These are phyloP conservation scores for Colletotrichum destructivum DNA, from an alignment of 2,329 filamentous ascomycete genomes.

Conservation along the genomic window DNA sequence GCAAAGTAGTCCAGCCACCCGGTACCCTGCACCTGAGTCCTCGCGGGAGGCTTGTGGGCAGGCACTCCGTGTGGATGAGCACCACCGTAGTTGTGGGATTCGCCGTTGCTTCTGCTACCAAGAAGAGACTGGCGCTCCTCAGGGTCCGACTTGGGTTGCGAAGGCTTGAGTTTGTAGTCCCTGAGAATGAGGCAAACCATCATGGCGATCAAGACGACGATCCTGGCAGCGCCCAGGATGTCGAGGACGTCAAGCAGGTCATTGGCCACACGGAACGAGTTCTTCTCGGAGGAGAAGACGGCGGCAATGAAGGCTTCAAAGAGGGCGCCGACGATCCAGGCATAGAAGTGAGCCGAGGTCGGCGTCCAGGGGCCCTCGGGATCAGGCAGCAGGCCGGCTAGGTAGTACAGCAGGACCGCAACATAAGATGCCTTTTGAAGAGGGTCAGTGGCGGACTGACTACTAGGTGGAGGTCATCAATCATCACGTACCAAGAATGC, in stretches of 20 bases:
- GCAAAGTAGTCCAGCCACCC: constrained; percentile 64
- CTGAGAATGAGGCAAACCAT: constrained; percentile 48
- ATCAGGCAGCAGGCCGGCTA: constrained; percentile 59
- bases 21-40: constrained; percentile 52
- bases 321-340: constrained; percentile 55
- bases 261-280: constrained; percentile 48
- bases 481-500: constrained; percentile 54
- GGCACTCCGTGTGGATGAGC: constrained; percentile 23
- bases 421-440: constrained; percentile 54
- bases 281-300: constrained; percentile 51
- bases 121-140: constrained; percentile 58
- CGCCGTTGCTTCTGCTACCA: constrained; percentile 54
- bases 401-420: constrained; percentile 58
- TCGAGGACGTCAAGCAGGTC: constrained; percentile 51
- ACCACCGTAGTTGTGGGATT: constrained; percentile 49
- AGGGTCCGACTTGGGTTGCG: constrained; percentile 47
- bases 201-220: constrained; percentile 55
- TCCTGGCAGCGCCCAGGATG: constrained; percentile 51
- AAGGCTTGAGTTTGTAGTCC: constrained; percentile 50
- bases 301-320: constrained; percentile 55
- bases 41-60: constrained; percentile 38
- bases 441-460: neutral
- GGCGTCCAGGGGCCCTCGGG: constrained; percentile 62
- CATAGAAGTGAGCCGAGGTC: constrained; percentile 52
- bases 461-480: neutral